Conservation (phyloP, 192 early-diverging fungal species). For the Linnemannia exigua region DNA sequence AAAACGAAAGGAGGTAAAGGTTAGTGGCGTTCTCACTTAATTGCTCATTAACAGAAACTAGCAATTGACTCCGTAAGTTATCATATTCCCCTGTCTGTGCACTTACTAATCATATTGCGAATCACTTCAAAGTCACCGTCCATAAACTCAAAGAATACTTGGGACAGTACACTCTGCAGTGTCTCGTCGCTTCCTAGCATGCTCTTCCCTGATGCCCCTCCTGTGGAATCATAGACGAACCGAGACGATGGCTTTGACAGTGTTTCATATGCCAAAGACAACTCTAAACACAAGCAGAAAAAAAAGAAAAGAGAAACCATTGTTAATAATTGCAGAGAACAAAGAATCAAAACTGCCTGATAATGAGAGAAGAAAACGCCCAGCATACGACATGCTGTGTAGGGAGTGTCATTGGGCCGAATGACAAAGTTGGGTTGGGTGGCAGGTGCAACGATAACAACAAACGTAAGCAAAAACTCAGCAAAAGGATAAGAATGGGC, state of each 20-base stretch:
- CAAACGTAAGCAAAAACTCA: conserved; percentile 13
- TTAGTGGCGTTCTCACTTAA: neutral
- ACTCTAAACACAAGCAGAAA: conserved; percentile 44
- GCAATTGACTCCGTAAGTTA: too few species aligned
- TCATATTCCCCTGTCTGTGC: too few species aligned
- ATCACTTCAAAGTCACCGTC: conserved; percentile 73
- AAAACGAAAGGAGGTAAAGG: neutral
- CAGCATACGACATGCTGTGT: neutral
- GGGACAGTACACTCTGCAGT: conserved; percentile 66
- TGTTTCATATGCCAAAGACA: conserved; percentile 70
- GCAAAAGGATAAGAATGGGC: neutral
- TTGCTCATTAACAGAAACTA: too few species aligned
- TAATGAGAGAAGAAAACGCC: neutral
- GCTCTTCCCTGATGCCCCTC: conserved; percentile 53
- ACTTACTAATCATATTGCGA: conserved; percentile 69
- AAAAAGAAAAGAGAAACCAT: conserved; percentile 8
- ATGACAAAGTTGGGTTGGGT: neutral
- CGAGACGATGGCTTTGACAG: conserved; percentile 65
- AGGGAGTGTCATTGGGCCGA: neutral
- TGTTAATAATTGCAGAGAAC: neutral
- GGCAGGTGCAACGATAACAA: conserved; percentile 15
- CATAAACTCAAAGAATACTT: conserved; percentile 71
- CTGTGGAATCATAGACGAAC: conserved; percentile 67
- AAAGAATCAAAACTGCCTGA: neutral
- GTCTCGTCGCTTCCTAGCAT: conserved; percentile 63